phyloP scores from a whole-genome alignment of 2,329 filamentous ascomycete genomes.

The Neonectria neomacrospora region DNA sequence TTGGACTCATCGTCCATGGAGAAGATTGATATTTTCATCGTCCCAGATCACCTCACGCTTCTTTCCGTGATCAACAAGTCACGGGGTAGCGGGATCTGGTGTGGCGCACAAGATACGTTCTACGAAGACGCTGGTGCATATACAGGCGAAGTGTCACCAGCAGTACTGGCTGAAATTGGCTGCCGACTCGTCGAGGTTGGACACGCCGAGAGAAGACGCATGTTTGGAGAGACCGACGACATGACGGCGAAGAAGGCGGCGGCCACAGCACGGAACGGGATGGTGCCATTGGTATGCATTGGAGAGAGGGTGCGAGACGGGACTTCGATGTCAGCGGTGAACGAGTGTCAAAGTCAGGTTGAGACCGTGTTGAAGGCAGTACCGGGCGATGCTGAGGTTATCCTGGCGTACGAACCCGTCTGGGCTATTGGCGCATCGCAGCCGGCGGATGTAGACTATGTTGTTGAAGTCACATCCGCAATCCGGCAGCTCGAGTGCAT shows the following conservation, averaged over 20 bases:
- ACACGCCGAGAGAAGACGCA: constrained; percentile 79
- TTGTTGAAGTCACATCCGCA: constrained; percentile 74
- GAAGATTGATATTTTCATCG: constrained; percentile 77
- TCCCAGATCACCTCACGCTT: constrained; percentile 81
- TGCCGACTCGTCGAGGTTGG: constrained; percentile 81
- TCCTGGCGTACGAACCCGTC: constrained; percentile 88
- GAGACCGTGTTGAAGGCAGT: constrained; percentile 70
- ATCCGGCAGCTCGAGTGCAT: constrained; percentile 67
- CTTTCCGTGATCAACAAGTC: constrained; percentile 62
- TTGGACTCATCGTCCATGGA: constrained; percentile 55
- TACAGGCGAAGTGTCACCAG: constrained; percentile 81
- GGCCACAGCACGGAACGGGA: constrained; percentile 73
- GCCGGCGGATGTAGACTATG: constrained; percentile 78
- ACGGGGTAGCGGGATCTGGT: constrained; percentile 58
- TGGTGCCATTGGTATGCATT: constrained; percentile 83
- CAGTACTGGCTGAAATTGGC: constrained; percentile 73
- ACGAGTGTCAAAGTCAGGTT: constrained; percentile 75
- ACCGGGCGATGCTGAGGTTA: constrained; percentile 71
- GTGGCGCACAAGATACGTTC: constrained; percentile 80
- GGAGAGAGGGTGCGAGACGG: constrained; percentile 71
- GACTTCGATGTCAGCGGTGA: constrained; percentile 67
- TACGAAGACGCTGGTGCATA: constrained; percentile 77
- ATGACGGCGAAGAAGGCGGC: constrained; percentile 75
- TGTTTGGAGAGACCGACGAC: constrained; percentile 81
- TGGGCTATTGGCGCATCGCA: constrained; percentile 85